Evolutionary conservation across 1,284 basidiomycete genomes (phyloP).

Genomic region (Cutaneotrichosporon dermatis): DNA sequence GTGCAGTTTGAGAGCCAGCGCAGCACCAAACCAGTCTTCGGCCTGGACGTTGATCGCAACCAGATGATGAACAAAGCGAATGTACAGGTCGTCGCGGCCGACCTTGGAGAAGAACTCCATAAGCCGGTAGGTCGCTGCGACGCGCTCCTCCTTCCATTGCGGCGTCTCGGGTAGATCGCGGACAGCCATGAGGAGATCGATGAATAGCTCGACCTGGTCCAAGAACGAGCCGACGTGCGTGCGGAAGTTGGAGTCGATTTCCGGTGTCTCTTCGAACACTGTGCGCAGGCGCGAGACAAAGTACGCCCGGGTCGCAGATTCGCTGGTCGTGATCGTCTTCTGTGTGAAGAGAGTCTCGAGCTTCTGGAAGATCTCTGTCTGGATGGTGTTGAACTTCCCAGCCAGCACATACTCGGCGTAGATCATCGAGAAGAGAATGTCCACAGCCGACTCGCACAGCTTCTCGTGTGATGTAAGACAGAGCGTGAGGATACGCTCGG

Average conservation of each 20-base stretch:
- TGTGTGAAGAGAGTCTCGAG: constrained; percentile 61
- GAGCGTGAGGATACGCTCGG: constrained; percentile 84
- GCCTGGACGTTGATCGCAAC: constrained; percentile 81
- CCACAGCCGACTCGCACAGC: constrained; percentile 81
- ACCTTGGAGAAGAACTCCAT: constrained; percentile 88
- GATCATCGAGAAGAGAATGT: constrained; percentile 93
- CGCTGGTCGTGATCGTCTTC: constrained; percentile 18
- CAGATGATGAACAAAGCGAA: constrained; percentile 90
- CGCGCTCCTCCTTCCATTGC: constrained; percentile 87
- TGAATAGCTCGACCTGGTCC: constrained; percentile 85
- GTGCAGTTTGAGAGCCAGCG: constrained; percentile 84
- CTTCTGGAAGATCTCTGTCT: constrained; percentile 90
- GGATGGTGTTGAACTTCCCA: constrained; percentile 76
- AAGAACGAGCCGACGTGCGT: constrained; percentile 76
- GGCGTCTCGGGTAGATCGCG: constrained; percentile 91
- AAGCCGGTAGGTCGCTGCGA: constrained; percentile 83
- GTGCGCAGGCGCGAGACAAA: constrained; percentile 89
- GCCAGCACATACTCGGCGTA: constrained; percentile 81
- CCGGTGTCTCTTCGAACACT: constrained; percentile 70
- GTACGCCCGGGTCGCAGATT: constrained; percentile 74
- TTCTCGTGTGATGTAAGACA: constrained; percentile 94
- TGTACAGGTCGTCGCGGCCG: constrained; percentile 81
- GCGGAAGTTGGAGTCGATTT: constrained; percentile 72
- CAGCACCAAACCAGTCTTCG: constrained; percentile 87
- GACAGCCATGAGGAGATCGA: constrained; percentile 85